Conservation (phyloP, 306 rosid species). For the Phaseolus lunatus region DNA sequence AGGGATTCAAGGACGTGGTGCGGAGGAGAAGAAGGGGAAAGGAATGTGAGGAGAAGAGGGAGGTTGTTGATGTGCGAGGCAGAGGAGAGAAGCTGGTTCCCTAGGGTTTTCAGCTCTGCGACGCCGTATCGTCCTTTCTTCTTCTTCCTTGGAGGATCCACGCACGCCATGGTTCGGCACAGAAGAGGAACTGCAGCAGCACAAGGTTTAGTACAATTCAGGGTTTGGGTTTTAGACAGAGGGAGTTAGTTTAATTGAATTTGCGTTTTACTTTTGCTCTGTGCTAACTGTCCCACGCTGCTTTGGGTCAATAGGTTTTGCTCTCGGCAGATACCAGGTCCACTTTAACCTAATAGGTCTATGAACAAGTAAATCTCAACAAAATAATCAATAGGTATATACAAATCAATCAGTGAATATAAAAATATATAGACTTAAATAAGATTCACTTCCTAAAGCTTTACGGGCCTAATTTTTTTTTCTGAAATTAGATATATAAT, state of each 20-base stretch:
- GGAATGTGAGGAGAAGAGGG: constrained; percentile 70
- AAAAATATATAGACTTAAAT: no score
- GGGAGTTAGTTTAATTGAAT: not conserved
- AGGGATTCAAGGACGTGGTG: constrained; percentile 74
- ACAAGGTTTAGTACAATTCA: constrained; percentile 15
- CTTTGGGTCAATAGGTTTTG: not conserved
- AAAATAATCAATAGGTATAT: no score
- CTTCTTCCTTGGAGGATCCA: constrained; percentile 25
- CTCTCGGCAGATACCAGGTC: not conserved
- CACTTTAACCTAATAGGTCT: not conserved
- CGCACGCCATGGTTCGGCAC: constrained; percentile 19
- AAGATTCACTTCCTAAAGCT: no score
- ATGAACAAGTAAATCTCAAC: no score
- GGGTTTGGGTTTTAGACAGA: constrained; percentile 10
- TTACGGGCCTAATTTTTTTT: no score
- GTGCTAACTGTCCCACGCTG: not conserved
- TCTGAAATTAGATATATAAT: no score
- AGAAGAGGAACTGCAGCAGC: not conserved
- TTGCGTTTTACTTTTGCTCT: not conserved
- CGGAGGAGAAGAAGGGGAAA: constrained; percentile 79
- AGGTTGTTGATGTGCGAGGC: constrained; percentile 83
- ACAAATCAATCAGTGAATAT: no score
- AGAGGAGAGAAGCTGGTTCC: constrained; percentile 76
- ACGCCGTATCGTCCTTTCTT: constrained; percentile 48
- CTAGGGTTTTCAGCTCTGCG: constrained; percentile 77